These are phyloP conservation scores for Cornus controversa DNA, from an alignment of 148 eudicot species.

Conservation along the genomic window DNA sequence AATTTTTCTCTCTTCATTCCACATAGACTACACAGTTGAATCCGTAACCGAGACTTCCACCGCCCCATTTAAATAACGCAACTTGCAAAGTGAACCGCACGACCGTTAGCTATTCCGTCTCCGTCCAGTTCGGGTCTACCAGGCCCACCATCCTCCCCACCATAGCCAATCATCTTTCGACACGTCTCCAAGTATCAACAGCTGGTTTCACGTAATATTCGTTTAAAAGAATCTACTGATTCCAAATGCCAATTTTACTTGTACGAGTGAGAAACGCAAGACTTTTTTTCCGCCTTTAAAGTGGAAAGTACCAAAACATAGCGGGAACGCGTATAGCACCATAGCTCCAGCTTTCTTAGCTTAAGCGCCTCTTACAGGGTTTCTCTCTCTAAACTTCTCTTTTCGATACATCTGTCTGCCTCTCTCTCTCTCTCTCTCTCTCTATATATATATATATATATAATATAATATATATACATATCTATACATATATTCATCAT, in stretches of 20 bases:
- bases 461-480: not conserved
- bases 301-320: not conserved
- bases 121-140: not conserved
- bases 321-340: slow-evolving; percentile 18
- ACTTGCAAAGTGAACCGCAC: not conserved
- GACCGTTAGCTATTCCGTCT: slow-evolving; percentile 7
- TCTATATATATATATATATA: too few relatives aligned
- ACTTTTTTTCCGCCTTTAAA: not conserved
- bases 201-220: slow-evolving; percentile 1
- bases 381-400: slow-evolving; percentile 8
- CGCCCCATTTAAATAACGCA: not conserved
- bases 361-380: not conserved
- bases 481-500: too few relatives aligned
- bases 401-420: too few relatives aligned
- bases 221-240: not conserved
- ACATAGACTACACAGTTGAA: not conserved
- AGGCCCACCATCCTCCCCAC: not conserved
- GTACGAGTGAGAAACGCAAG: not conserved
- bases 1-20: not conserved
- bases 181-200: not conserved
- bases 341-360: not conserved
- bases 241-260: not conserved
- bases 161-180: not conserved
- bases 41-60: not conserved
- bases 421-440: not conserved